Evolutionary conservation across 1,139 yeast genomes (phyloP), one percentile per base, ranked within the genome.

Genomic region (Nematodospora anomalae): DNA sequence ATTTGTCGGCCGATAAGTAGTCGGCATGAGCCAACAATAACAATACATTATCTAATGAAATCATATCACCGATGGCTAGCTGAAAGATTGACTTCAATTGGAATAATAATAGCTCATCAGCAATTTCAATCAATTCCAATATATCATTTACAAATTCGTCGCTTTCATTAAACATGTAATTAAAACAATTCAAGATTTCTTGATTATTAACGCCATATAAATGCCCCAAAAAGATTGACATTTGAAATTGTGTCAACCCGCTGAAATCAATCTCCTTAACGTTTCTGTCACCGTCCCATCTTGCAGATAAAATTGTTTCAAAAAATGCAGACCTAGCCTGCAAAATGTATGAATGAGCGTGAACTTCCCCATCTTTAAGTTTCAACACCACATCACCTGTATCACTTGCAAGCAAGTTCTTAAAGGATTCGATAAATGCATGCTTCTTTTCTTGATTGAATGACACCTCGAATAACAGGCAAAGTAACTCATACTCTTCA

Each of bases 21-120:
- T 71, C 71, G 0, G 80, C 73, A 51, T 80, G 80, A 7, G 70
- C 62, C 21, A 85, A 53, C 11, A 88, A 53, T 2, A 71, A 46
- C 26, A 79, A 62, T 1, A 82, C 88, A 47, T 83, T 85, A 11
- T 83, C 85, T 11, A 78, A 63, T 9, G 61, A 64, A 8, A 87
- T 74, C 43, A 80, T 74, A 39, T 78, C 83, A 32, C 76, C 67
- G 6, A 88, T 54, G n/a, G 74, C 71, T 18, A 77, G 57, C 51
- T 89, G 88, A 37, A 89, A 75, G 21, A 77, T 57, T 31, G 76
- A 74, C 42, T 80, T 79, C 33, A 88, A 62, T 15, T 76, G 79
- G 31, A 74, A 71, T 28, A 88, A 53, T 43, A 85, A 55, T 11
- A 88, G 56, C 46, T 81, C 83, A 49, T 87, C 92, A 2, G 88